Evolutionary conservation across 306 rosid genomes (phyloP), one percentile per base, ranked within the genome.

Genomic region (Cucumis cinereus): DNA sequence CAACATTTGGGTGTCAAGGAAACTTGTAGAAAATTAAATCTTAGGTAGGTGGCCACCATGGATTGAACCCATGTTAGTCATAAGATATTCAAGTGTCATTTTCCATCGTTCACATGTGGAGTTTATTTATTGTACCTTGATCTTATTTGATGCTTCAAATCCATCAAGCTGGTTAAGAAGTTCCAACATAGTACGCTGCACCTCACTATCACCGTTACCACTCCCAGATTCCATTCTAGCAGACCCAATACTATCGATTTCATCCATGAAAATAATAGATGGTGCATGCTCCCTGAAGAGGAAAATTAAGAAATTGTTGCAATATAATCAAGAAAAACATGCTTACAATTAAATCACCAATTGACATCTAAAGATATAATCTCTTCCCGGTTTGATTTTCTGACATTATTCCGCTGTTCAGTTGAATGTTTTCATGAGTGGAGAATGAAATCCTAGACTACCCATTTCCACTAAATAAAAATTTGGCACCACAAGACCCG

Each of bases 211-310:
- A 71, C 99, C 99, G 80, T 95, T 95, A 60, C 99, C 99, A 84
- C 99, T 95, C 58, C 99, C 99, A 80, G 99, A 95, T 82, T 95
- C 99, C 99, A 95, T 95, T 54, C 99, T 90, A 73, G 99, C 97
- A 82, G 99, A 95, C 71, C 99, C 99, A 78, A 95, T 95, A 57
- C 99, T 95, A 79, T 95, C 99, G 9, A 95, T 95, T 86, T 95
- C 99, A 71, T 95, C 99, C 99, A 95, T 95, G 79, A 95, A 95
- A 77, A 95, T 95, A 66, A 95, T 95, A 22, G 99, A 95, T 52
- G 99, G 99, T 16, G 99, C 99, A 80, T 95, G 99, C 85, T 95
- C 99, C 88, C 99, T 95, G 86, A 16, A 50, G 49, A 79, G 74
- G 45, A 79, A 66, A 79, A 66, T 76, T 78, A 55, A 76, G 22